Base-by-base conservation (phyloP, 2,329 filamentous ascomycete genomes). In the Cordyceps farinosa region DNA sequence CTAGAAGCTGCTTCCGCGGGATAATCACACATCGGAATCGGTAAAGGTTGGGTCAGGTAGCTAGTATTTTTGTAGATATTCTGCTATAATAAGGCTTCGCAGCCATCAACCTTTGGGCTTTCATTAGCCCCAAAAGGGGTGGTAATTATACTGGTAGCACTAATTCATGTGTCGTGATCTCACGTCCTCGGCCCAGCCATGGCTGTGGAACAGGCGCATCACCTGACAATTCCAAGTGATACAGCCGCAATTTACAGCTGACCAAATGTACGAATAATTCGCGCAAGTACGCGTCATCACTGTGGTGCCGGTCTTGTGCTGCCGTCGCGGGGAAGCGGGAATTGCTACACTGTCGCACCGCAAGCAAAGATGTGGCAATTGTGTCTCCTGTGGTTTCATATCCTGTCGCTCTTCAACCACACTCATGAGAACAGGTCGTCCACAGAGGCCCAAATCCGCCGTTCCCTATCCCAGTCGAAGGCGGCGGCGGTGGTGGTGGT, bases 371-470 rank as follows among this genome's bases (percentile, higher is more conserved):
- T 3, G 38, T 27, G 51, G 6, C 11, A 17, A 7, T 56, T 30
- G 15, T 45, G 17, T 32, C n/a, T 30, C 5, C 3, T 22, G 11
- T 36, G 30, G 8, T 47, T 5, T 48, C n/a, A 5, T 36, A 38
- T 38, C 10, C 34, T 29, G 29, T 47, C n/a, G 3, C 34, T 6
- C 32, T 7, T n/a, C 32, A 11, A 32, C 29, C n/a, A 36, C 27
- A 30, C 63, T 65, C 71, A 78, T 11, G 71, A 67, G 68, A 81
- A 79, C 38, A 76, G 67, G 45, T 71, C 76, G 68, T 82, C 79
- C 44, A 79, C 69, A 15, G 72, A 71, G 13, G 72, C 73, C 81
- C 81, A 83, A 3, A 78, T 64, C 45, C 78, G 76, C 55, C 70
- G 68, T 65, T 69, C 67, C 15, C 56, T 58, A 15, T 66, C 65